A percentile compares a stretch with the other conserved stretches of the same genome.
These are phyloP conservation scores for Peribolospora baueri DNA, from an alignment of 768 basidiomycete genomes.

Conservation along the genomic window DNA sequence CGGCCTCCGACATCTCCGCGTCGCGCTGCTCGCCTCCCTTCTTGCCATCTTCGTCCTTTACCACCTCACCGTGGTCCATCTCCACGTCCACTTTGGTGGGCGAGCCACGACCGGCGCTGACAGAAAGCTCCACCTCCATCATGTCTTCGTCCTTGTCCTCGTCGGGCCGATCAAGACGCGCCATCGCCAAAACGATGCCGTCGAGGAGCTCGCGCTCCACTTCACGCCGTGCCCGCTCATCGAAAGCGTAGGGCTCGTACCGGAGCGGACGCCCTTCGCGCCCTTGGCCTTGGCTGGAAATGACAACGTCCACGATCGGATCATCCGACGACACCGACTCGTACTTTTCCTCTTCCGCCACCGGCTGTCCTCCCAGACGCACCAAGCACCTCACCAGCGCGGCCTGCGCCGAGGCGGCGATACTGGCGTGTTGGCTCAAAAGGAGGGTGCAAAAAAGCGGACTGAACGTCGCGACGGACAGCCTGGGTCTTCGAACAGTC, in stretches of 20 bases:
- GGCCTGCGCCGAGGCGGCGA: constrained; percentile 46
- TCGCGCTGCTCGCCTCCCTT: too few species aligned
- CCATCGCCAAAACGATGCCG: constrained; percentile 75
- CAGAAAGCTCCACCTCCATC: not conserved
- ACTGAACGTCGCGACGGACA: constrained; percentile 69
- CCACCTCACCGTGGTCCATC: too few species aligned
- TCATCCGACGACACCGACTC: not conserved
- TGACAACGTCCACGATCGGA: not conserved
- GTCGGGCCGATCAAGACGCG: constrained; percentile 33
- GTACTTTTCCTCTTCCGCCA: not conserved
- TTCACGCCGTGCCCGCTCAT: constrained; percentile 29
- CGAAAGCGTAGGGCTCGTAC: constrained; percentile 15
- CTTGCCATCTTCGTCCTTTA: too few species aligned
- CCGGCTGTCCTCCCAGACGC: constrained; percentile 29
- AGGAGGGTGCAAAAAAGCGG: constrained; percentile 72
- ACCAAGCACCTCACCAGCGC: constrained; percentile 55
- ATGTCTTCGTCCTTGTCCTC: constrained; percentile 18
- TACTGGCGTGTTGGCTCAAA: constrained; percentile 47
- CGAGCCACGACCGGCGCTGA: too few species aligned
- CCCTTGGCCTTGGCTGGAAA: not conserved
- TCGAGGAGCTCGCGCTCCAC: constrained; percentile 61
- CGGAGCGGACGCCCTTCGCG: constrained; percentile 10
- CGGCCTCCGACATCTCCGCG: too few species aligned
- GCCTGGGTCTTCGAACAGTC: constrained; percentile 8
- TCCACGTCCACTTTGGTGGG: too few species aligned